phyloP scores from a whole-genome alignment of 805 yeast species.

The Metschnikowia gelsemii region DNA sequence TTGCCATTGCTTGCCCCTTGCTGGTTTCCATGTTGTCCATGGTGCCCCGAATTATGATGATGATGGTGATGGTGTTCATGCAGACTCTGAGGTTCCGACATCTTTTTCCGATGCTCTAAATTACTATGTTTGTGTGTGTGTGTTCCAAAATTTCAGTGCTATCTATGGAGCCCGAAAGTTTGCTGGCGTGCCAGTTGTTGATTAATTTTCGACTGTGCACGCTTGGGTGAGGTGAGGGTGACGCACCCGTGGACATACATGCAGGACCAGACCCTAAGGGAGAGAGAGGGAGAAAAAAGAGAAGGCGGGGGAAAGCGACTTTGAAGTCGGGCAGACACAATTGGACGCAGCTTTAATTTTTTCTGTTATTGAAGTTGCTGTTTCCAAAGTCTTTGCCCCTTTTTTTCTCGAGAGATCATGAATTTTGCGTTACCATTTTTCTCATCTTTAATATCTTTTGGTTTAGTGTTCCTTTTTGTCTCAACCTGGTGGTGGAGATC shows the following conservation, averaged over 20 bases:
- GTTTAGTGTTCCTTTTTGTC: no score
- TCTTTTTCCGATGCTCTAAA: background rate
- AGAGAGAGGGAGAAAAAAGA: constrained; percentile 5
- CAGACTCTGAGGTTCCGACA: constrained; percentile 16
- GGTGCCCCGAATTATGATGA: constrained; percentile 9
- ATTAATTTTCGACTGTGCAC: constrained; percentile 10
- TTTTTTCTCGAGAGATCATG: no score
- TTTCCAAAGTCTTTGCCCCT: no score
- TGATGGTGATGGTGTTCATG: constrained; percentile 13
- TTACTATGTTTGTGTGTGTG: background rate
- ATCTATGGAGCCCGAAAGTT: background rate
- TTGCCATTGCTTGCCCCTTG: constrained; percentile 10
- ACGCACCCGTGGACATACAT: constrained; percentile 9
- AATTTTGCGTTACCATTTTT: no score
- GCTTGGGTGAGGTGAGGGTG: constrained; percentile 7
- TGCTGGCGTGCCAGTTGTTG: constrained; percentile 10
- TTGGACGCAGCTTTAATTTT: no score
- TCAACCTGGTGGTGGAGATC: no score
- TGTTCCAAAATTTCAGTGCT: background rate
- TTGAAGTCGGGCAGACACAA: no score
- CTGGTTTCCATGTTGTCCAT: constrained; percentile 10
- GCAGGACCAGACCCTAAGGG: constrained; percentile 4
- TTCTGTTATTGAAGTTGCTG: no score
- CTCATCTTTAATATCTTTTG: no score
- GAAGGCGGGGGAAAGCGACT: background rate